Base-by-base conservation (phyloP, 495 filamentous ascomycete genomes). In the Penicillium waksmanii region DNA sequence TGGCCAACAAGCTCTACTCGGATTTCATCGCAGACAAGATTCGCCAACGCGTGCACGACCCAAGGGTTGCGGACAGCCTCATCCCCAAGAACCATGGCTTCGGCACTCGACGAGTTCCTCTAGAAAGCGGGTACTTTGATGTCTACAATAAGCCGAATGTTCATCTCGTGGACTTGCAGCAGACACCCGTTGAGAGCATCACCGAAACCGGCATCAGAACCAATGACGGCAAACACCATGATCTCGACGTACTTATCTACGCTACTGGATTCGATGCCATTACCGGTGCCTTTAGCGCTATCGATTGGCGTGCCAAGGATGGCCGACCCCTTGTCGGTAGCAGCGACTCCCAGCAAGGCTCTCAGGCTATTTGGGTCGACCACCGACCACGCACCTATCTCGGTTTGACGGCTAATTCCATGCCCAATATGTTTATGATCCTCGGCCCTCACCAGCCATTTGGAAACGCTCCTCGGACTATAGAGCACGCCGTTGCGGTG, bases 201-300 rank as follows among this genome's bases (percentile, higher is more conserved):
- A 67, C 64, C 5, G 49, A 55, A 31, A 60, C 36, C 0, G 72
- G 73, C 1, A 77, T 82, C 34, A 63, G 67, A 21, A 77, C 69
- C 3, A 59, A 36, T 3, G 71, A 76, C 51, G 77, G 74, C 10
- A 56, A 58, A 1, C 43, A 71, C 3, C 70, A 68, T 34, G 70
- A 77, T 4, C 66, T 80, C 13, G 80, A 83, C 38, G 72, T 75
- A 10, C 61, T 82, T 18, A 70, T 75, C 13, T 70, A 64, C 40
- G 72, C 74, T 3, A 71, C 66, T 23, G 74, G 74, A 0, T 77
- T 74, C 35, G 71, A 77, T 57, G 62, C 70, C 13, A 65, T 69
- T 11, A 77, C 72, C 0, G 74, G 72, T 46, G 67, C 66, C 21
- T 61, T 77, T 13, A 61, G 61, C 43, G 52, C 65, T 17, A 68